These are phyloP conservation scores for Sanghuangporus sanghuang DNA, from an alignment of 1,284 basidiomycete species.

Conservation along the genomic window DNA sequence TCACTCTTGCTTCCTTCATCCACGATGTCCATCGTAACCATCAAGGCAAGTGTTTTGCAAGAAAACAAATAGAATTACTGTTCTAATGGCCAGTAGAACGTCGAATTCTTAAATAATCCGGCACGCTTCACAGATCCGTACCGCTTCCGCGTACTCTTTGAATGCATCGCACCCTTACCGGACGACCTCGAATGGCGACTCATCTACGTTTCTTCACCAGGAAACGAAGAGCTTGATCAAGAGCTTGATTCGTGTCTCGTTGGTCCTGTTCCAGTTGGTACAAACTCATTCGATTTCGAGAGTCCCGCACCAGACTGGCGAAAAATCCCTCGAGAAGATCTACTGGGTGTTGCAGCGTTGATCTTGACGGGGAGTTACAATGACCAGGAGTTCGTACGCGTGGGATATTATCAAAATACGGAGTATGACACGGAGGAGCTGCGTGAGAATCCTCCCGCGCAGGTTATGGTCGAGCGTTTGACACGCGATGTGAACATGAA, in stretches of 20 bases:
- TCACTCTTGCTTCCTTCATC: not conserved
- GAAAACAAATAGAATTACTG: not conserved
- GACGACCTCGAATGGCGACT: slow-evolving; percentile 70
- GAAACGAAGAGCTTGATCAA: slow-evolving; percentile 88
- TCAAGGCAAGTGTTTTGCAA: slow-evolving; percentile 8
- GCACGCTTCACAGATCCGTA: slow-evolving; percentile 90
- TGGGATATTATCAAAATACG: slow-evolving; percentile 99
- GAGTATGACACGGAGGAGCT: slow-evolving; percentile 95
- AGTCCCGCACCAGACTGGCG: slow-evolving; percentile 66
- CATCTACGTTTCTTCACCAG: slow-evolving; percentile 95
- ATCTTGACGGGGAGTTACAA: slow-evolving; percentile 88
- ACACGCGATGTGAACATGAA: slow-evolving; percentile 88
- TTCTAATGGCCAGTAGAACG: slow-evolving; percentile 43
- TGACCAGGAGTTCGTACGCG: slow-evolving; percentile 96
- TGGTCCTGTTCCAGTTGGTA: slow-evolving; percentile 88
- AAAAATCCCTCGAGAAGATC: slow-evolving; percentile 78
- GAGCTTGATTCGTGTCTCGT: slow-evolving; percentile 95
- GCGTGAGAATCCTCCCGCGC: slow-evolving; percentile 65
- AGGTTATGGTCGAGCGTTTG: slow-evolving; percentile 74
- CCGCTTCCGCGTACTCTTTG: slow-evolving; percentile 94
- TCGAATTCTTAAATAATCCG: slow-evolving; percentile 91
- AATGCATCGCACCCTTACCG: slow-evolving; percentile 89
- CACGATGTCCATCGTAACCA: slow-evolving; percentile 18
- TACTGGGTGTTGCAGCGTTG: slow-evolving; percentile 86
- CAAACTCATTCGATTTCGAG: slow-evolving; percentile 95